These are phyloP conservation scores for Didymella pinodella DNA, from an alignment of 2,329 filamentous ascomycete species.

Conservation along the genomic window DNA sequence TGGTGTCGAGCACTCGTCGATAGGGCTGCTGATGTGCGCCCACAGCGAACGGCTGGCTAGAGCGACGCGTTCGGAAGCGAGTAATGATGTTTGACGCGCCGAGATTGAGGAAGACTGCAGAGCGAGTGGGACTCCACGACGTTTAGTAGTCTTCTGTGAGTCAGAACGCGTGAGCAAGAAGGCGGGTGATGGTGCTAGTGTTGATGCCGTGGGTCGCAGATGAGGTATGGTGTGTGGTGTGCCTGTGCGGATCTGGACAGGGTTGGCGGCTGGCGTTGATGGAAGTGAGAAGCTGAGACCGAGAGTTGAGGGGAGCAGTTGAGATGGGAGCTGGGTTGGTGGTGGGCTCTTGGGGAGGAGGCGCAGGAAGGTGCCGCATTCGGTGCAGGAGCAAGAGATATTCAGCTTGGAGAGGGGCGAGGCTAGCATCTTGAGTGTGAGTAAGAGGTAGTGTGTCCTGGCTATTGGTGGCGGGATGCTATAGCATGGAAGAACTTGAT, in stretches of 20 bases:
- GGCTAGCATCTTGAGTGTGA: constrained; percentile 7
- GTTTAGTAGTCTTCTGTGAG: background rate
- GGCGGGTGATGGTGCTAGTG: background rate
- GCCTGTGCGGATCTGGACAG: background rate
- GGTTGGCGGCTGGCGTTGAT: background rate
- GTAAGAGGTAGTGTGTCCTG: background rate
- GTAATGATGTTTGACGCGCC: background rate
- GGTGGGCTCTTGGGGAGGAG: constrained; percentile 12
- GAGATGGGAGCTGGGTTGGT: background rate
- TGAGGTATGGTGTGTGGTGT: background rate
- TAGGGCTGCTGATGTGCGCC: constrained; percentile 1
- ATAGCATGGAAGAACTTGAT: background rate
- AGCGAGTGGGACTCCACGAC: background rate
- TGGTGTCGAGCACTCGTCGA: background rate
- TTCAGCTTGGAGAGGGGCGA: constrained; percentile 12
- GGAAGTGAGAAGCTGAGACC: background rate
- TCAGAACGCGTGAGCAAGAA: background rate
- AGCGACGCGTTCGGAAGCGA: background rate
- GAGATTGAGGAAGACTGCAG: background rate
- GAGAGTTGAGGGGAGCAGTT: background rate
- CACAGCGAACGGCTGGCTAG: background rate
- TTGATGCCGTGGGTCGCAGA: background rate
- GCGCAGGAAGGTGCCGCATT: constrained; percentile 26
- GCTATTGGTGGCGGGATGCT: background rate
- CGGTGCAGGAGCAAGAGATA: constrained; percentile 25